Conservation (phyloP, 257 asterid species). For the Galeopsis tetrahit region DNA sequence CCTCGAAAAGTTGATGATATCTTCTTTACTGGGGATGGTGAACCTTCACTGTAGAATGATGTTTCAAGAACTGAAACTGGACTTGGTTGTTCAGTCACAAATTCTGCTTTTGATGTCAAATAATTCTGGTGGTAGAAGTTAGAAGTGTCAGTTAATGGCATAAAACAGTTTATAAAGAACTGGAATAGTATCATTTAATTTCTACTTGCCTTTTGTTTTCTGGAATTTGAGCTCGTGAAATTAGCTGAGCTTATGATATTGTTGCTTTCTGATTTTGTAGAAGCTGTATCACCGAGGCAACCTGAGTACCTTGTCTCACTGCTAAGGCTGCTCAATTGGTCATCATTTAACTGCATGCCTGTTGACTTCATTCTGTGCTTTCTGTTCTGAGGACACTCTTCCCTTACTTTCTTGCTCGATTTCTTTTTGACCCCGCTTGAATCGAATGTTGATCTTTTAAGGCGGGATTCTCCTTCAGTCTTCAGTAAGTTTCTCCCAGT, state of each 20-base stretch:
- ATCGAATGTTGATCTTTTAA: conserved; percentile 41
- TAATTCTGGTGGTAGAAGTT: conserved; percentile 47
- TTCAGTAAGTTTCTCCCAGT: conserved; percentile 32
- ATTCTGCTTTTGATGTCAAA: conserved; percentile 48
- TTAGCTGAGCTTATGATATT: conserved; percentile 58
- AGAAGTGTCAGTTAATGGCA: conserved; percentile 32
- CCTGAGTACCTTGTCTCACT: conserved; percentile 40
- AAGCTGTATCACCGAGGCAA: conserved; percentile 57
- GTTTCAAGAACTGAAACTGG: conserved; percentile 87
- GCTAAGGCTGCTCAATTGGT: conserved; percentile 49
- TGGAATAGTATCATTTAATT: conserved; percentile 30
- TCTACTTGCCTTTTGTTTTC: conserved; percentile 41
- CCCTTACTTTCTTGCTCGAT: conserved; percentile 40
- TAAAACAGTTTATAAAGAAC: conserved; percentile 12
- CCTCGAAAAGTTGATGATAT: conserved; percentile 70
- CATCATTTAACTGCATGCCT: conserved; percentile 42
- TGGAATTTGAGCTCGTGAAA: conserved; percentile 40
- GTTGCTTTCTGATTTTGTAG: conserved; percentile 74
- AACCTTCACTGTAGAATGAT: conserved; percentile 67
- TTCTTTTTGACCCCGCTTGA: conserved; percentile 41
- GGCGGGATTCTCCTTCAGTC: conserved; percentile 39
- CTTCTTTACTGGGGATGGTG: conserved; percentile 83
- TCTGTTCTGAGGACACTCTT: conserved; percentile 40
- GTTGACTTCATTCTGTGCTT: conserved; percentile 39
- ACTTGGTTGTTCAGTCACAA: conserved; percentile 76